A percentile compares a stretch with the other conserved stretches of the same genome.
Conservation (phyloP, 2,329 filamentous ascomycete genomes). For the Diaporthe velutina region DNA sequence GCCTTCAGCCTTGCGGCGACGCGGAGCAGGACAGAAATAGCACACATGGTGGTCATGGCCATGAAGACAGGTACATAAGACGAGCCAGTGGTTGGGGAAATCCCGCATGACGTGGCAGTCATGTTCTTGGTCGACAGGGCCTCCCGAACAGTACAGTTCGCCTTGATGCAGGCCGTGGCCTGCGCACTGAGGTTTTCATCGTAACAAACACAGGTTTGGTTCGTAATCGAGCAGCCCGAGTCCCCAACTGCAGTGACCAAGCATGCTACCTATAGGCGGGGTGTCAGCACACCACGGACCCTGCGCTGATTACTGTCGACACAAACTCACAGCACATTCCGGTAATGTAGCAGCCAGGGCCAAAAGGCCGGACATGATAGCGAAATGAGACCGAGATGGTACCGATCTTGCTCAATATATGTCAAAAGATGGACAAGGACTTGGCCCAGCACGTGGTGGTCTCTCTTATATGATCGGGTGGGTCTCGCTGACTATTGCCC, state of each 20-base stretch:
- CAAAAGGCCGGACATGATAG: not conserved
- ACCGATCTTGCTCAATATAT: not conserved
- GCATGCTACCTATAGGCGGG: not conserved
- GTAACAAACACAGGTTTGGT: slow-evolving; percentile 17
- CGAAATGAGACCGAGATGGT: not conserved
- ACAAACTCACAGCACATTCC: slow-evolving; percentile 14
- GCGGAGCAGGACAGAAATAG: slow-evolving; percentile 1
- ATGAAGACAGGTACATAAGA: not conserved
- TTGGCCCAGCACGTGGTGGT: not conserved
- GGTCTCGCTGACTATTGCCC: not conserved
- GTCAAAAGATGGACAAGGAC: not conserved
- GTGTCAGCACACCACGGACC: not conserved
- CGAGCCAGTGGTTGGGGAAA: not conserved
- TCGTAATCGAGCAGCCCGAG: not conserved
- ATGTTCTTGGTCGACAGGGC: slow-evolving; percentile 1
- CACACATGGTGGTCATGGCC: not conserved
- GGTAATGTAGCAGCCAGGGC: not conserved
- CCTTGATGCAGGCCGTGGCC: not conserved
- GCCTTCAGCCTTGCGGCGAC: slow-evolving; percentile 12
- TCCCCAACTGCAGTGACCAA: not conserved
- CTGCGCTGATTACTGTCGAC: not conserved
- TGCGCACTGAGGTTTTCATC: not conserved
- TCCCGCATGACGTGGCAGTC: slow-evolving; percentile 3
- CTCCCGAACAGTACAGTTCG: slow-evolving; percentile 3
- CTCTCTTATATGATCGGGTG: not conserved